A percentile compares a stretch with the other conserved stretches of the same genome.
phyloP scores from a whole-genome alignment of 805 yeast species.

The Grigorovia humatica region DNA sequence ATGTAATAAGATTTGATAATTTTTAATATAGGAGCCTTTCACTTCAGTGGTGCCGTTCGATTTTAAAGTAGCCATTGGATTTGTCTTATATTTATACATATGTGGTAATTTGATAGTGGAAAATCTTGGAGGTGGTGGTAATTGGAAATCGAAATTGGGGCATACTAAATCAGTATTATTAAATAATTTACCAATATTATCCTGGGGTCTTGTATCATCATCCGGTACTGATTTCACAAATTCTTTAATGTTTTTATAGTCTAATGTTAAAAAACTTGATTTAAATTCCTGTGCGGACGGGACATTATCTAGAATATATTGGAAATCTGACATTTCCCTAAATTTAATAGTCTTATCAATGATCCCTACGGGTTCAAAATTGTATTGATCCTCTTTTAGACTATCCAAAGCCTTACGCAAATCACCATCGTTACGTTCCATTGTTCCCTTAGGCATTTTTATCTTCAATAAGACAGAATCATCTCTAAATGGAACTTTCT shows the following conservation, averaged over 20 bases:
- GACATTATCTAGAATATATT: conserved; percentile 52
- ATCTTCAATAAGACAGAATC: conserved; percentile 53
- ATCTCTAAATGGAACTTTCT: conserved; percentile 32
- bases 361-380: conserved; percentile 53
- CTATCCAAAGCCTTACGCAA: conserved; percentile 34
- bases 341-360: conserved; percentile 63
- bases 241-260: conserved; percentile 23
- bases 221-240: conserved; percentile 29
- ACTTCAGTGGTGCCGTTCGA: conserved; percentile 43
- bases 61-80: conserved; percentile 45
- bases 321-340: conserved; percentile 84
- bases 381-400: conserved; percentile 30
- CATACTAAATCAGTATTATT: conserved; percentile 14
- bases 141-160: conserved; percentile 24
- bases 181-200: conserved; percentile 21
- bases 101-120: conserved; percentile 69
- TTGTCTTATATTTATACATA: conserved; percentile 67
- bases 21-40: conserved; percentile 33
- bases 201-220: conserved; percentile 31
- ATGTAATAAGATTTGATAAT: conserved; percentile 36
- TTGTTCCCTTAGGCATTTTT: conserved; percentile 45
- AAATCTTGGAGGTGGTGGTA: conserved; percentile 83
- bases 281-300: conserved; percentile 33
- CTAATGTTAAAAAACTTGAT: conserved; percentile 21
- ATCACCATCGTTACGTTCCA: conserved; percentile 34